These are phyloP conservation scores for Dryadomyces quercus-mongolicae DNA, from an alignment of 2,329 filamentous ascomycete species.

Conservation along the genomic window DNA sequence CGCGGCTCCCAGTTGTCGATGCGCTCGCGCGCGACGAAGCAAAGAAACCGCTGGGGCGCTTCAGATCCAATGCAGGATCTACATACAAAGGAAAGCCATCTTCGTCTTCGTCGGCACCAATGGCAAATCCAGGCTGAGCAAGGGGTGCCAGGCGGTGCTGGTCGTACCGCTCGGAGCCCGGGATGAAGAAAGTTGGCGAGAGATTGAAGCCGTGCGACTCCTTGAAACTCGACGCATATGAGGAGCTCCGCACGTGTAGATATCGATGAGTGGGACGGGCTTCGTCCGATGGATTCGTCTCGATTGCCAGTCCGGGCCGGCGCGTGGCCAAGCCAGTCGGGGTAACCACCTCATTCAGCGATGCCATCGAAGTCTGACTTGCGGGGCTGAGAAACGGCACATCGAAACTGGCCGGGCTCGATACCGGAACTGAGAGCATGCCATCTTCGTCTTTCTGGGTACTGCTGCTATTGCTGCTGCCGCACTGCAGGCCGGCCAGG, in stretches of 20 bases:
- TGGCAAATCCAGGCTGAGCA: constrained; percentile 8
- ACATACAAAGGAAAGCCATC: constrained; percentile 21
- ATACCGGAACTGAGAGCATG: constrained; percentile 12
- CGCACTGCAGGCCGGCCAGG: constrained; percentile 14
- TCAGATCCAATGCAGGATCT: constrained; percentile 24
- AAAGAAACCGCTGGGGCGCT: constrained; percentile 21
- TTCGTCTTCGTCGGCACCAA: constrained; percentile 18
- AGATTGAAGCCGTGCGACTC: constrained; percentile 47
- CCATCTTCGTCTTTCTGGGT: constrained; percentile 1
- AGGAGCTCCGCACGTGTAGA: constrained; percentile 27
- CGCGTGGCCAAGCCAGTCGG: constrained; percentile 24
- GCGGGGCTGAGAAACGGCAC: constrained; percentile 36
- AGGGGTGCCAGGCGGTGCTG: background rate
- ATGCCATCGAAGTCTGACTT: constrained; percentile 30
- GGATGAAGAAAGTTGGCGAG: constrained; percentile 51
- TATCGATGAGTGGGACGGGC: constrained; percentile 12
- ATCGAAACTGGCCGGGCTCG: constrained; percentile 25
- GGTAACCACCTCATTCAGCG: constrained; percentile 31
- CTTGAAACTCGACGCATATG: constrained; percentile 41
- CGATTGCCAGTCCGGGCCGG: constrained; percentile 11
- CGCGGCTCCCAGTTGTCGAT: constrained; percentile 39
- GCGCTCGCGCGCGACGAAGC: constrained; percentile 37
- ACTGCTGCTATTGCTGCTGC: background rate
- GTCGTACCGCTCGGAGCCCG: constrained; percentile 33
- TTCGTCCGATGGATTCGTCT: constrained; percentile 2